Evolutionary conservation across 2,329 filamentous ascomycete species (phyloP).

Genomic region (Fusarium continuum): DNA sequence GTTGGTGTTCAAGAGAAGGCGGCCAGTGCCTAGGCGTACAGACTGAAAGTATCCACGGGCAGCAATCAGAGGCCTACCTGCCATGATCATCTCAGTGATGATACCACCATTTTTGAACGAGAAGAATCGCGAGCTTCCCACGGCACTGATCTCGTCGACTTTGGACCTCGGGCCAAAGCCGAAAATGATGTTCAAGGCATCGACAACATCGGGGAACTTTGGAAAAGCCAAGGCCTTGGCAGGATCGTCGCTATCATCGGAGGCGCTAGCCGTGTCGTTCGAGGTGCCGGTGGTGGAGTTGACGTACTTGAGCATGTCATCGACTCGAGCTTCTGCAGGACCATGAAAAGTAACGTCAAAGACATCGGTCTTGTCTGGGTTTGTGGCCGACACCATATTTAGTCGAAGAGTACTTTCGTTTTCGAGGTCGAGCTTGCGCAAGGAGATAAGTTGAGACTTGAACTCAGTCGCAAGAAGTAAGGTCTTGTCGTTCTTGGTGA

Average conservation of each 20-base stretch:
- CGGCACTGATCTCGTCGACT: constrained; percentile 47
- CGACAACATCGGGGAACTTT: constrained; percentile 58
- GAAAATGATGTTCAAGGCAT: constrained; percentile 63
- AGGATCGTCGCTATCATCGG: constrained; percentile 5
- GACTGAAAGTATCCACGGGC: constrained; percentile 66
- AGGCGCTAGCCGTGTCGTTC: constrained; percentile 36
- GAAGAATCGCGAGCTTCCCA: constrained; percentile 62
- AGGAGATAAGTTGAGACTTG: constrained; percentile 58
- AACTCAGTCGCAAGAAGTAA: constrained; percentile 58
- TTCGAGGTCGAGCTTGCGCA: constrained; percentile 49
- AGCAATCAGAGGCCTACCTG: constrained; percentile 49
- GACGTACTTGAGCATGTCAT: constrained; percentile 56
- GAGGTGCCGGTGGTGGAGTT: constrained; percentile 52
- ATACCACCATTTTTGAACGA: constrained; percentile 49
- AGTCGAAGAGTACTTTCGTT: constrained; percentile 48
- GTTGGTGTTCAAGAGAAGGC: constrained; percentile 64
- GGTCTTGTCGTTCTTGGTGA: constrained; percentile 46
- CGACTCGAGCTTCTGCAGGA: constrained; percentile 51
- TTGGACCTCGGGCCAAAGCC: constrained; percentile 55
- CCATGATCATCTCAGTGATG: constrained; percentile 40
- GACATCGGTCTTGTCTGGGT: constrained; percentile 44
- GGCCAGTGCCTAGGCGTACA: constrained; percentile 61
- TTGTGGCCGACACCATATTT: constrained; percentile 46
- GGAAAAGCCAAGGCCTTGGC: constrained; percentile 51
- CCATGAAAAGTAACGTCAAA: constrained; percentile 56